Base-by-base conservation (phyloP, 2,329 filamentous ascomycete genomes). In the Xylaria sp. region DNA sequence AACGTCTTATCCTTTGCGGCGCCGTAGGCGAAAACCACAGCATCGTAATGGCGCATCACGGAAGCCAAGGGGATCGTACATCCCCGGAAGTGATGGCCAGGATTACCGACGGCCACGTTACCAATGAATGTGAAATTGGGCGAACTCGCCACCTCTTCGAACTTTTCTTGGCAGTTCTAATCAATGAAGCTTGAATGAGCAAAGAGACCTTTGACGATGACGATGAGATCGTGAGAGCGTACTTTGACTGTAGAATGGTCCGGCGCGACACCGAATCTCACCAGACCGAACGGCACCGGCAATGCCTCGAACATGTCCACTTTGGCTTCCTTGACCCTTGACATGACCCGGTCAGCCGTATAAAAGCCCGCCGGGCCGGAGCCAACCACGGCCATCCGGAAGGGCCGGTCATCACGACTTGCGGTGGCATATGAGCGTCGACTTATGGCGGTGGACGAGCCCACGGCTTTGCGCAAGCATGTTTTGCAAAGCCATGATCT, bases 221-320 rank as follows among this genome's bases (percentile, higher is more conserved):
- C 18, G 16, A 30, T 50, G 49, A 55, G 35, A 35, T 49, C 19
- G 47, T 10, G 4, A 44, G 23, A 53, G 58, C 76, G 61, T 77
- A 94, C 91, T 85, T 99, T 99, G 66, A 99, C 94, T 77, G 99
- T 93, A 0, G 94, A 93, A 75, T 99, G 94, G 73, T 99, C 94
- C 4, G 94, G 94, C n/a, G 94, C 95, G 60, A 99, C 94, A 7
- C 94, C 94, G 71, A 94, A 96, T 58, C 94, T 83, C 54, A 96
- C 92, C 58, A 99, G 81, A 1, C 94, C 94, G 71, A 91, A 99
- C 0, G 94, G 94, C 3, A 96, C 92, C 0, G 94, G 94, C 46
- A 97, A 77, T 34, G 91, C 86, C 76, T 99, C 94, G 71, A 96
- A 99, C 93, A 99, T 97, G 75, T 97, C 93, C 19, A 99, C 83